These are phyloP conservation scores for Pythium insidiosum DNA, from an alignment of 352 stramenopile genomes.

Conservation along the genomic window DNA sequence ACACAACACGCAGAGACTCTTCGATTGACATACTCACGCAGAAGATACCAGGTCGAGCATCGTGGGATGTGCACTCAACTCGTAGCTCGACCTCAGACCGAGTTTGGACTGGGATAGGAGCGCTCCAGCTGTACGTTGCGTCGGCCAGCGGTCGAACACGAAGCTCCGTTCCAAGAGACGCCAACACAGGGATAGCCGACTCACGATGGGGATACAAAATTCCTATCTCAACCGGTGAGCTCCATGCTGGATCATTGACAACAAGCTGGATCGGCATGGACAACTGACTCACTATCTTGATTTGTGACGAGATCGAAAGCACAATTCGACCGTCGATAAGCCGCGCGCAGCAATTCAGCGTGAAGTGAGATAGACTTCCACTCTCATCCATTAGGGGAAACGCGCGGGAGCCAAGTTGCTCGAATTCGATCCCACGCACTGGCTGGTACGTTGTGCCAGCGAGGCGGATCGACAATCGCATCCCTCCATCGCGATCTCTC, in stretches of 20 bases:
- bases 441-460: conserved; percentile 52
- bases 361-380: conserved; percentile 43
- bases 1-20: conserved; percentile 56
- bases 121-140: conserved; percentile 51
- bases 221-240: conserved; percentile 60
- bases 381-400: conserved; percentile 50
- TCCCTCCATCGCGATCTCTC: conserved; percentile 38
- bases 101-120: conserved; percentile 71
- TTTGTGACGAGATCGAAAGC: conserved; percentile 67
- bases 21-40: conserved; percentile 56
- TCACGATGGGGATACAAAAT: conserved; percentile 45
- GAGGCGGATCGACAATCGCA: conserved; percentile 58
- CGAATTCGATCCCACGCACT: conserved; percentile 76
- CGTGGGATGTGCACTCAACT: conserved; percentile 42
- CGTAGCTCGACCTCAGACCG: conserved; percentile 45
- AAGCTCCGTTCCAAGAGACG: conserved; percentile 60
- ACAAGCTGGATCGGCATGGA: conserved; percentile 67
- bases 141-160: conserved; percentile 46
- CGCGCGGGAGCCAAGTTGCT: conserved; percentile 58
- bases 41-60: conserved; percentile 42
- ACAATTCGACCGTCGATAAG: conserved; percentile 76
- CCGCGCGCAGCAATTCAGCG: conserved; percentile 51
- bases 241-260: conserved; percentile 76
- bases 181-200: conserved; percentile 58
- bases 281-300: conserved; percentile 66